Evolutionary conservation across 371 early-diverging fungal genomes (phyloP), one percentile per base, ranked within the genome.

Genomic region (Amoeboaphelidium occidentale): DNA sequence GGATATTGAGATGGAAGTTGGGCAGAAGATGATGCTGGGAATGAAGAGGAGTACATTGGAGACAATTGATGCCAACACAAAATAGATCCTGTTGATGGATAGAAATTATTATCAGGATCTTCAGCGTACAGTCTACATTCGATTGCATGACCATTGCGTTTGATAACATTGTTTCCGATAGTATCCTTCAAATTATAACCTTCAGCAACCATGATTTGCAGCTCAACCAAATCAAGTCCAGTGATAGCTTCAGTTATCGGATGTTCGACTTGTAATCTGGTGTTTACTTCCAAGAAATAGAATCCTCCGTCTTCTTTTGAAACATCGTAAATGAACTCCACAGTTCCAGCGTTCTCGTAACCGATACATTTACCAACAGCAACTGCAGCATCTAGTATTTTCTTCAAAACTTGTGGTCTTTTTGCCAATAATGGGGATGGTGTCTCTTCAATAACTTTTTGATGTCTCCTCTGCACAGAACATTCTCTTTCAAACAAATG

Each of bases 171-270:
- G 14, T 44, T 24, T n/a, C 51, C 12, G 22, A 21, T 14, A 45
- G 24, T 20, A 4, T 2, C 22, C 23, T 43, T 21, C 25, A 39
- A 24, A 20, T 25, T 23, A 14, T 46, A 48, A 49, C 68, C 75
- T 46, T 72, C 22, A 20, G 81, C 82, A 3, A 81, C 73, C 20
- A 70, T 55, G 14, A 83, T 66, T 65, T 81, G 80, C 51, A 74
- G 66, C 53, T 84, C 86, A n/a, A 92, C 93, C 17, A 97, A 65
- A 66, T 97, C 94, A n/a, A 86, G 56, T 0, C 82, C 83, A 42
- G 89, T 88, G 43, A 89, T 76, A 47, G 74, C 63, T 65, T 96
- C 97, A 14, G 94, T 91, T 48, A 93, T 84, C 25, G 92, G 90
- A 63, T 93, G 97, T 64, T 96, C 94, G 46, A 87, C 88, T 58